Evolutionary conservation across 148 eudicot species (phyloP).

Genomic region (Camellia sinensis): DNA sequence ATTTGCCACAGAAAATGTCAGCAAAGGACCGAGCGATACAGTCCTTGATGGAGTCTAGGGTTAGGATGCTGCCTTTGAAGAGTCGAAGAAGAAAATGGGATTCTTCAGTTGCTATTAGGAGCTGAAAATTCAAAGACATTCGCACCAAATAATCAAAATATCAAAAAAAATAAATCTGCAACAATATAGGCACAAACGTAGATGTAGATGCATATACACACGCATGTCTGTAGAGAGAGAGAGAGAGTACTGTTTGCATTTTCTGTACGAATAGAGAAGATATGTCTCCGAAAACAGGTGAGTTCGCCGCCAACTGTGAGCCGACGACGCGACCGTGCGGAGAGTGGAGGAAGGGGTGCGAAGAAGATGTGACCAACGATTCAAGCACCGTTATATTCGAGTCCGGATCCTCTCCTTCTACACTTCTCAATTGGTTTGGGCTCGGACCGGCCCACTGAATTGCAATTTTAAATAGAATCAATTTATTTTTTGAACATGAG

Average conservation of each 20-base stretch:
- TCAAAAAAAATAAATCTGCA: background rate
- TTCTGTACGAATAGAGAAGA: slow-evolving; percentile 6
- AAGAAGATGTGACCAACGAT: too few species aligned
- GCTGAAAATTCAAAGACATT: slow-evolving; percentile 19
- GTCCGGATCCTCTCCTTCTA: too few species aligned
- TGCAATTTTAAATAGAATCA: too few species aligned
- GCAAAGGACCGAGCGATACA: slow-evolving; percentile 20
- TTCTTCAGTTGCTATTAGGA: slow-evolving; percentile 35
- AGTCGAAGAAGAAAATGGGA: slow-evolving; percentile 38
- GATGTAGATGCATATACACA: too few species aligned
- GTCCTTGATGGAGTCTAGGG: slow-evolving; percentile 36
- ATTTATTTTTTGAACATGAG: too few species aligned
- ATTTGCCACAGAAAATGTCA: slow-evolving; percentile 20
- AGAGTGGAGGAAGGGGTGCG: too few species aligned
- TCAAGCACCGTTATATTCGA: too few species aligned
- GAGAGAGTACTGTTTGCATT: slow-evolving; percentile 23
- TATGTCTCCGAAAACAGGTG: background rate
- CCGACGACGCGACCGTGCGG: background rate
- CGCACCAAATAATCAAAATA: background rate
- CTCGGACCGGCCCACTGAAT: too few species aligned
- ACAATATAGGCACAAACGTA: too few species aligned
- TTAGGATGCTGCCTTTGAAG: slow-evolving; percentile 26
- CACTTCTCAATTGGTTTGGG: too few species aligned
- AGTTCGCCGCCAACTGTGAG: background rate
- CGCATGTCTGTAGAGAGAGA: background rate